phyloP scores from a whole-genome alignment of 192 early-diverging fungal species.

The Neocallimastix lanati region DNA sequence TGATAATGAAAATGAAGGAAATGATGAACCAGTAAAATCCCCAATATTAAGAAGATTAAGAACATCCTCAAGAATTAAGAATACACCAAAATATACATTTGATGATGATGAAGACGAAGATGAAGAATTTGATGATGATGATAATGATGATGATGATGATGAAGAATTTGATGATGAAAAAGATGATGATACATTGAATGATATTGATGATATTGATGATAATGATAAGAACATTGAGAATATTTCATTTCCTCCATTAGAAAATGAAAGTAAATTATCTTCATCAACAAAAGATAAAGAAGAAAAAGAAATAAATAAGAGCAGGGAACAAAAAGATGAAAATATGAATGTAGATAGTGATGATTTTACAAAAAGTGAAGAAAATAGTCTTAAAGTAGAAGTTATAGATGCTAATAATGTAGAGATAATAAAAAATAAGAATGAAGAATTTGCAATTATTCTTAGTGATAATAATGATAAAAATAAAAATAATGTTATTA shows the following conservation, averaged over 20 bases:
- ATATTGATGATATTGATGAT: background rate
- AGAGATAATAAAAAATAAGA: too few relatives aligned
- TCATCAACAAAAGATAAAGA: background rate
- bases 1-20: background rate
- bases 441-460: too few relatives aligned
- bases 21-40: background rate
- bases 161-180: background rate
- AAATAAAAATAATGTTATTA: background rate
- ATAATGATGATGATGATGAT: too few relatives aligned
- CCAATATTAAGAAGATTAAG: background rate
- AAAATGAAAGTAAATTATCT: background rate
- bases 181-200: background rate
- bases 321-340: background rate
- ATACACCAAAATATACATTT: background rate
- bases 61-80: background rate
- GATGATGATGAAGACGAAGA: background rate
- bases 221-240: background rate
- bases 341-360: too few relatives aligned
- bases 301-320: too few relatives aligned
- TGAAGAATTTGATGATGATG: background rate
- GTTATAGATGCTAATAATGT: too few relatives aligned
- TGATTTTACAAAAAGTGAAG: too few relatives aligned
- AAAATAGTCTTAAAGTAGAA: too few relatives aligned
- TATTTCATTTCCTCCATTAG: background rate
- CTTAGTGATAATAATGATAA: background rate